A percentile compares a stretch with the other conserved stretches of the same genome.
These are phyloP conservation scores for Globisporangium ultimum DNA, from an alignment of 352 stramenopile genomes.

Conservation along the genomic window DNA sequence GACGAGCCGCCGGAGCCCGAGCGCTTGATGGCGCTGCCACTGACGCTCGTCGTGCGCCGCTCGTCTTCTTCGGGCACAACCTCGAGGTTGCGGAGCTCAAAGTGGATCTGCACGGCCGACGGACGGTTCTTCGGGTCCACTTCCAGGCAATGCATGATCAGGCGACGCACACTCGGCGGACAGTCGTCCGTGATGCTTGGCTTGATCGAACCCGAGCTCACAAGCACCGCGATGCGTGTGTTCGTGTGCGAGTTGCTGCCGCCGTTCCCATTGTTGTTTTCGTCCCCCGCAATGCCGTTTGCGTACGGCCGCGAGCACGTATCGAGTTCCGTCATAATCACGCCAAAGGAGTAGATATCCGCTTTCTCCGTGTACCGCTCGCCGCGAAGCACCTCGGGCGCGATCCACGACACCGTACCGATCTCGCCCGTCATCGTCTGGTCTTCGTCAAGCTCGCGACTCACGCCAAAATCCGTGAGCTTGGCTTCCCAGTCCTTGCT, in stretches of 20 bases:
- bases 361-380: conserved; percentile 24
- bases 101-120: conserved; percentile 66
- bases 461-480: conserved; percentile 24
- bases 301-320: conserved; percentile 29
- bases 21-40: background rate
- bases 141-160: conserved; percentile 53
- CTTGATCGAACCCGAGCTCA: conserved; percentile 42
- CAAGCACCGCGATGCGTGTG: conserved; percentile 48
- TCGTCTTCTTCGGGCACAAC: conserved; percentile 6
- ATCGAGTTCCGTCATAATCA: conserved; percentile 37
- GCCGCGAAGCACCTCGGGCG: conserved; percentile 29
- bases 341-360: conserved; percentile 30
- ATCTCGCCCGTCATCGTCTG: conserved; percentile 36
- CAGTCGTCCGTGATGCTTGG: conserved; percentile 49
- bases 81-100: conserved; percentile 34
- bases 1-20: background rate
- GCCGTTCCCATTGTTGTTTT: conserved; percentile 3
- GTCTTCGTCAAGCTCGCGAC: conserved; percentile 21
- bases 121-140: conserved; percentile 50
- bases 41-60: background rate
- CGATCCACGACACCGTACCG: conserved; percentile 29
- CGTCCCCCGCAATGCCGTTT: conserved; percentile 14
- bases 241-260: conserved; percentile 19
- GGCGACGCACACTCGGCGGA: conserved; percentile 33
- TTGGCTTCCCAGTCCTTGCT: conserved; percentile 19